phyloP scores from a whole-genome alignment of 805 yeast species.

The Pichia scutulata region DNA sequence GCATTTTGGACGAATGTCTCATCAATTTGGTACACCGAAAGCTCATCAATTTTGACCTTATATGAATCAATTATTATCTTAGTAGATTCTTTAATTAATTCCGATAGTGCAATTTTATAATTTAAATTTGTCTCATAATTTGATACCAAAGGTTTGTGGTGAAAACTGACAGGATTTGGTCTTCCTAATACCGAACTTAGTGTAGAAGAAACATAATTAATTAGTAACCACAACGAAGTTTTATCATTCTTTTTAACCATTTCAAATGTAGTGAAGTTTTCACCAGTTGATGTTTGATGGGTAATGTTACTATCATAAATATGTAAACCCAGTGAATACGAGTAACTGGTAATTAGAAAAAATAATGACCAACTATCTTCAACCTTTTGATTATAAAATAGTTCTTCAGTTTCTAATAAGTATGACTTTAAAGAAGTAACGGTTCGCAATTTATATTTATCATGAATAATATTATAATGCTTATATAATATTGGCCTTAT shows the following conservation, averaged over 20 bases:
- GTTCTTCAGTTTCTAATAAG: not conserved
- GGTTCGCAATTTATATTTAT: not conserved
- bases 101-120: slow-evolving; percentile 37
- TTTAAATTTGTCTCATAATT: slow-evolving; percentile 29
- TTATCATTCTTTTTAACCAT: not conserved
- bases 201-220: not conserved
- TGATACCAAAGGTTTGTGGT: slow-evolving; percentile 31
- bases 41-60: not conserved
- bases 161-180: not conserved
- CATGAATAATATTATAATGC: not conserved
- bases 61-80: slow-evolving; percentile 7
- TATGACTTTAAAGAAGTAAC: not conserved
- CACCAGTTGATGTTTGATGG: not conserved
- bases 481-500: not conserved
- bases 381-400: not conserved
- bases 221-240: not conserved
- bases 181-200: not conserved
- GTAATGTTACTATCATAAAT: not conserved
- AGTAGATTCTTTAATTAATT: slow-evolving; percentile 18
- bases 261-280: not conserved
- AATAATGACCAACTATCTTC: not conserved
- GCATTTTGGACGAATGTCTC: not conserved
- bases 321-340: not conserved
- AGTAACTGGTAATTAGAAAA: not conserved
- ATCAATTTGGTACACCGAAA: not conserved